A percentile compares a stretch with the other conserved stretches of the same genome.
These are phyloP conservation scores for Diaporthe humulicola DNA, from an alignment of 2,329 filamentous ascomycete species.

Conservation along the genomic window DNA sequence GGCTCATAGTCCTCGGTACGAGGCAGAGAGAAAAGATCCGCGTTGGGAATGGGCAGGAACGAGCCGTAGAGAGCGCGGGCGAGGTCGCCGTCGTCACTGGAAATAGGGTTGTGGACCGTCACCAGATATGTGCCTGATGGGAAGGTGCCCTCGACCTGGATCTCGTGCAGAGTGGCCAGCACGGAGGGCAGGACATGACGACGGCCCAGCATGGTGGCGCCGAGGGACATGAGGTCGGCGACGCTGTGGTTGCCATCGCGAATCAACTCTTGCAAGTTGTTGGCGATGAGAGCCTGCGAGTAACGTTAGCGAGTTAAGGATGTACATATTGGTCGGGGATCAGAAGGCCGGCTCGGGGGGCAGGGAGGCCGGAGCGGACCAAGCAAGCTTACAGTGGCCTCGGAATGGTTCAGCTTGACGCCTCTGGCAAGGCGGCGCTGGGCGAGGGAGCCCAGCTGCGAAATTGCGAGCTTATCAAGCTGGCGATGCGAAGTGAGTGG, in stretches of 20 bases:
- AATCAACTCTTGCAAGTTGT: constrained; percentile 94
- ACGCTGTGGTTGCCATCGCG: constrained; percentile 95
- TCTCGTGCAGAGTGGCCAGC: constrained; percentile 80
- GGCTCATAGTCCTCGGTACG: constrained; percentile 75
- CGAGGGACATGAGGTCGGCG: constrained; percentile 92
- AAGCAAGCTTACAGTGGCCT: constrained; percentile 76
- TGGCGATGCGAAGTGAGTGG: constrained; percentile 52
- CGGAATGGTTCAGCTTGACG: constrained; percentile 89
- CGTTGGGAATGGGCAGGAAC: constrained; percentile 83
- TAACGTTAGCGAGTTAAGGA: constrained; percentile 4
- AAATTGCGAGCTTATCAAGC: constrained; percentile 96
- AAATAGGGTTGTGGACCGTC: constrained; percentile 92
- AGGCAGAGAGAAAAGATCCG: constrained; percentile 75
- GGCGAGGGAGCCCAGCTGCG: constrained; percentile 87
- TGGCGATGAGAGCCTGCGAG: constrained; percentile 80
- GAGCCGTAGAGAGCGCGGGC: constrained; percentile 90
- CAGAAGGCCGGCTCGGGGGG: neutral
- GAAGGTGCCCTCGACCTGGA: constrained; percentile 96
- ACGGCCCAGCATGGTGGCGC: constrained; percentile 91
- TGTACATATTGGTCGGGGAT: neutral
- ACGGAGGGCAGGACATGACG: constrained; percentile 92
- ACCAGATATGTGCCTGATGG: constrained; percentile 92
- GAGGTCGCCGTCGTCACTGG: constrained; percentile 87
- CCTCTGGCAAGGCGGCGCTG: constrained; percentile 90
- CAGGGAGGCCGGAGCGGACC: neutral